phyloP scores from a whole-genome alignment of 164 flowering plant species.

The Nymphaea thermarum region DNA sequence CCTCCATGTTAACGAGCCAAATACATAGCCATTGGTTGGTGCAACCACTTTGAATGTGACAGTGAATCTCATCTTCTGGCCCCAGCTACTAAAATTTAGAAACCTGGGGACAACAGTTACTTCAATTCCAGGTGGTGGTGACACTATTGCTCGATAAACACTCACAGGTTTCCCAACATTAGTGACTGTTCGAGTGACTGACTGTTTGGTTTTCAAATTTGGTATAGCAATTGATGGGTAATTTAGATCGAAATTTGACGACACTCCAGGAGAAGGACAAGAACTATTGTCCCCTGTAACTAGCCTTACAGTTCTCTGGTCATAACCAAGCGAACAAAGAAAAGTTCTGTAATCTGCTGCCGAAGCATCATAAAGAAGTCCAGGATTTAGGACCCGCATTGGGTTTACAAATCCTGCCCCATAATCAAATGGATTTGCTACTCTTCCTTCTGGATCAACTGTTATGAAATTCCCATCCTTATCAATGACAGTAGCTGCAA shows the following conservation, averaged over 20 bases:
- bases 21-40: conserved; percentile 39
- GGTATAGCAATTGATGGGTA: conserved; percentile 71
- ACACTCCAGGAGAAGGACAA: conserved; percentile 21
- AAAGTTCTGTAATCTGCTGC: conserved; percentile 41
- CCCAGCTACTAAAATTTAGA: conserved; percentile 31
- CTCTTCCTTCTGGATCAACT: conserved; percentile 51
- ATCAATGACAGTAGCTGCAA: conserved; percentile 48
- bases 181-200: conserved; percentile 51
- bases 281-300: conserved; percentile 47
- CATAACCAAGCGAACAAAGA: conserved; percentile 68
- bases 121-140: conserved; percentile 39
- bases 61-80: conserved; percentile 44
- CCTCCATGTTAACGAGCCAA: conserved; percentile 60
- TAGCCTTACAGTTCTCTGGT: conserved; percentile 24
- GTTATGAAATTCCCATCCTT: conserved; percentile 36
- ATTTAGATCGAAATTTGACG: conserved; percentile 35
- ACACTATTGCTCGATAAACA: conserved; percentile 34
- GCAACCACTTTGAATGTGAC: conserved; percentile 41
- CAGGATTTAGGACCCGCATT: conserved; percentile 50
- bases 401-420: conserved; percentile 73
- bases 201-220: conserved; percentile 23
- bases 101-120: conserved; percentile 41
- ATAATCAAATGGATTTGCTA: conserved; percentile 56
- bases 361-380: conserved; percentile 55
- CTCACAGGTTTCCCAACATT: conserved; percentile 48